Evolutionary conservation across 106 monocot genomes (phyloP).

Genomic region (Iris macrosiphon): DNA sequence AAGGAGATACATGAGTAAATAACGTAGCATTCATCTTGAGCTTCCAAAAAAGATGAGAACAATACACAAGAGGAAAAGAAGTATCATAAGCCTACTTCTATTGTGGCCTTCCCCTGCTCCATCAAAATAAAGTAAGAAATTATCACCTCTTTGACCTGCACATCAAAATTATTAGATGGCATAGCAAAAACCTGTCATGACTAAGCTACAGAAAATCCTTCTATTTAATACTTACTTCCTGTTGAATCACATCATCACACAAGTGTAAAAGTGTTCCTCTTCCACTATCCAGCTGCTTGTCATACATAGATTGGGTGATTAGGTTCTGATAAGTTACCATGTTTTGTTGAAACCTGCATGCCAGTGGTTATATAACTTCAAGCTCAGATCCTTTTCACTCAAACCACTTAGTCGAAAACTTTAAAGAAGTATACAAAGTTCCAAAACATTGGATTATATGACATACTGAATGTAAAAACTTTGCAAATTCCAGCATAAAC

Average conservation of each 20-base stretch:
- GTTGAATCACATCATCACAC: slow-evolving; percentile 97
- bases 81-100: slow-evolving; percentile 30
- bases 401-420: no score
- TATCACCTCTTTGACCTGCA: slow-evolving; percentile 92
- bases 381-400: not conserved
- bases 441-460: no score
- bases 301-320: slow-evolving; percentile 95
- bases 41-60: not conserved
- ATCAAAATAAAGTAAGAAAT: slow-evolving; percentile 89
- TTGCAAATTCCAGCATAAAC: not conserved
- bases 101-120: slow-evolving; percentile 87
- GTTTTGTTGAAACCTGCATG: slow-evolving; percentile 76
- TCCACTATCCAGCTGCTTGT: slow-evolving; percentile 93
- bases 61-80: not conserved
- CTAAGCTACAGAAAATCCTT: not conserved
- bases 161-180: not conserved
- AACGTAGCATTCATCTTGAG: not conserved
- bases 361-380: not conserved
- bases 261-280: slow-evolving; percentile 91
- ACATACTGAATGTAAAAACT: no score
- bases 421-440: no score
- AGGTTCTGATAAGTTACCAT: slow-evolving; percentile 86
- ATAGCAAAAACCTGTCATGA: not conserved
- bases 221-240: slow-evolving; percentile 56
- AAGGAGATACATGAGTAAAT: not conserved